Conservation (phyloP, 2,329 filamentous ascomycete species). For the Scytalidium sp. region DNA sequence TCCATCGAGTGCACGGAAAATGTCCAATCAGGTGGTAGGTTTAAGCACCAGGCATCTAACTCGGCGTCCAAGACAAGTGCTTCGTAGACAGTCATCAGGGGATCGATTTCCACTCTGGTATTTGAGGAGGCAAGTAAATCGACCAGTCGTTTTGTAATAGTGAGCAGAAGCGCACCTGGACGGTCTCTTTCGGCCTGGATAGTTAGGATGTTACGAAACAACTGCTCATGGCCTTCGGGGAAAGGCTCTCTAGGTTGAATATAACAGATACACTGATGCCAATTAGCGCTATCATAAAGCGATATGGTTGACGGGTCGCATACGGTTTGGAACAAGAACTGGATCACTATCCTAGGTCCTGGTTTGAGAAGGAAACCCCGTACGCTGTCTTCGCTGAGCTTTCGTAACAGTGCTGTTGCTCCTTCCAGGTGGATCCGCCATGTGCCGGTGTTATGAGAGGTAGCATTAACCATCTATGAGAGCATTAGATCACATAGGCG, state of each 20-base stretch:
- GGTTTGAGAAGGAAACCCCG: neutral
- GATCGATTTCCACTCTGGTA: neutral
- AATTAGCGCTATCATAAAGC: too few relatives aligned
- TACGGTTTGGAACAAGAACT: constrained; percentile 18
- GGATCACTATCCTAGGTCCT: constrained; percentile 8
- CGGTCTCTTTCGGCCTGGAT: constrained; percentile 2
- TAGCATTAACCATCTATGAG: constrained; percentile 14
- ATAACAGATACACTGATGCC: constrained; percentile 13
- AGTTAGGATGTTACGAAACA: constrained; percentile 6
- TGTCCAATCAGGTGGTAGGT: constrained; percentile 15
- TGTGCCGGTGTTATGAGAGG: constrained; percentile 2
- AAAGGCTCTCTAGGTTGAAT: constrained; percentile 9
- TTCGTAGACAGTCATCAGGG: constrained; percentile 5
- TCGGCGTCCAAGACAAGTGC: constrained; percentile 13
- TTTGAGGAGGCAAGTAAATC: constrained; percentile 12
- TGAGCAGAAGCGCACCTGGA: constrained; percentile 8
- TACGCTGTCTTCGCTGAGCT: constrained; percentile 9
- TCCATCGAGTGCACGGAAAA: constrained; percentile 2
- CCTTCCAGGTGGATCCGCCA: constrained; percentile 19
- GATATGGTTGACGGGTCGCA: too few relatives aligned
- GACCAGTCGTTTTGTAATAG: constrained; percentile 11
- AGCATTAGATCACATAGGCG: neutral
- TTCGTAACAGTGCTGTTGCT: constrained; percentile 14
- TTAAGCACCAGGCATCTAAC: constrained; percentile 13
- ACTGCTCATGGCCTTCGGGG: constrained; percentile 4